These are phyloP conservation scores for Penicillium sp. DNA, from an alignment of 2,329 filamentous ascomycete genomes.

Conservation along the genomic window DNA sequence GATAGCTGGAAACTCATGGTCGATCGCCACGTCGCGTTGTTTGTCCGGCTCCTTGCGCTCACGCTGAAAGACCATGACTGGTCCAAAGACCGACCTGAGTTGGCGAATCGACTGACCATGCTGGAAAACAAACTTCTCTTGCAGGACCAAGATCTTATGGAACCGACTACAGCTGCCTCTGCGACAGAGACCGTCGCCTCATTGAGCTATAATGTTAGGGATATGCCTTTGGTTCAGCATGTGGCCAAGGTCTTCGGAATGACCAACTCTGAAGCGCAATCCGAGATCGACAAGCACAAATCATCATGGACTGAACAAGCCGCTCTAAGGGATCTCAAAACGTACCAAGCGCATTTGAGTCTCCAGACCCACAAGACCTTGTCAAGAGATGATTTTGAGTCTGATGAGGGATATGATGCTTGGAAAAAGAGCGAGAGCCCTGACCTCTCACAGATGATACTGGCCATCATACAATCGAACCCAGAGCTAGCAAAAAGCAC, in stretches of 20 bases:
- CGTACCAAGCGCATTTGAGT: constrained; percentile 86
- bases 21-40: constrained; percentile 91
- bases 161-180: constrained; percentile 59
- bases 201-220: constrained; percentile 88
- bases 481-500: constrained; percentile 82
- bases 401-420: constrained; percentile 80
- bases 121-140: constrained; percentile 92
- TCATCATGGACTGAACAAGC: constrained; percentile 87
- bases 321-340: constrained; percentile 86
- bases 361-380: constrained; percentile 76
- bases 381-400: constrained; percentile 81
- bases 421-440: constrained; percentile 92
- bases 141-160: constrained; percentile 85
- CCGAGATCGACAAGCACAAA: constrained; percentile 81
- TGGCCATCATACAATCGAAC: constrained; percentile 82
- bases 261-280: constrained; percentile 76
- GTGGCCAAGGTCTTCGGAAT: constrained; percentile 86
- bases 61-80: constrained; percentile 83
- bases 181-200: constrained; percentile 82
- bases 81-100: constrained; percentile 80
- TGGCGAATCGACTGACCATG: constrained; percentile 74
- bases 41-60: constrained; percentile 80
- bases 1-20: constrained; percentile 90
- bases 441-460: constrained; percentile 89
- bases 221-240: constrained; percentile 90